Percentiles rank a stretch among this genome's conserved stretches.
Evolutionary conservation across 1,139 yeast genomes (phyloP).

Genomic region (Candida sp.): DNA sequence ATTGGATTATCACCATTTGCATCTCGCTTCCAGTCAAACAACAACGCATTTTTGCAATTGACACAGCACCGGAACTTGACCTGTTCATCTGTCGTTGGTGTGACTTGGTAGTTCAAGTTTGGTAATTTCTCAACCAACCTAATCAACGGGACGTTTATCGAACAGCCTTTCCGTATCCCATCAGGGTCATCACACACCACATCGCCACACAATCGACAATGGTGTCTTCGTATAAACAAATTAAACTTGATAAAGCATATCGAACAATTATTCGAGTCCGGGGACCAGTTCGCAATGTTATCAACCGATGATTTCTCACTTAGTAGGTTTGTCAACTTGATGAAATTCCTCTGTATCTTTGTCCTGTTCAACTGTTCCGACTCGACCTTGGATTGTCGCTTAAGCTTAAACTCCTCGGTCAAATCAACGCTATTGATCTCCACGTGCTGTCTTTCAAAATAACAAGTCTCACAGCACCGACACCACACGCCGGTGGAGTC

Average conservation of each 20-base stretch:
- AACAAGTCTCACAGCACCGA: slow-evolving; percentile 72
- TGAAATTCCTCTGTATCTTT: slow-evolving; percentile 66
- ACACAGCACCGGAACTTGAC: slow-evolving; percentile 58
- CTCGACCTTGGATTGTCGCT: slow-evolving; percentile 46
- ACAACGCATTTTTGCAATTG: slow-evolving; percentile 66
- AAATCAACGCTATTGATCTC: slow-evolving; percentile 59
- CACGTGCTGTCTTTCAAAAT: slow-evolving; percentile 32
- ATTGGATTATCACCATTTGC: slow-evolving; percentile 19
- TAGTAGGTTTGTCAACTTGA: slow-evolving; percentile 39
- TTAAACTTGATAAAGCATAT: slow-evolving; percentile 66
- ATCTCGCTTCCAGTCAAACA: slow-evolving; percentile 58
- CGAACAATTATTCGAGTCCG: slow-evolving; percentile 61
- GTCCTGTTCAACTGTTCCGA: slow-evolving; percentile 53
- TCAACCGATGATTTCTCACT: slow-evolving; percentile 16
- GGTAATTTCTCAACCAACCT: slow-evolving; percentile 49
- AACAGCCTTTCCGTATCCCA: slow-evolving; percentile 52
- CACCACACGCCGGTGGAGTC: slow-evolving; percentile 63
- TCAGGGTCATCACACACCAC: slow-evolving; percentile 75
- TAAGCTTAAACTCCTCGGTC: slow-evolving; percentile 42
- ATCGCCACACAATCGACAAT: slow-evolving; percentile 84
- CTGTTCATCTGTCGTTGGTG: slow-evolving; percentile 16
- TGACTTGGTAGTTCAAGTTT: slow-evolving; percentile 37
- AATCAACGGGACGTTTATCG: slow-evolving; percentile 68
- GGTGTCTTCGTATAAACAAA: slow-evolving; percentile 76
- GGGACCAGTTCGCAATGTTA: slow-evolving; percentile 59